These are phyloP conservation scores for Polyporus tsugae DNA, from an alignment of 1,284 basidiomycete genomes.

Conservation along the genomic window DNA sequence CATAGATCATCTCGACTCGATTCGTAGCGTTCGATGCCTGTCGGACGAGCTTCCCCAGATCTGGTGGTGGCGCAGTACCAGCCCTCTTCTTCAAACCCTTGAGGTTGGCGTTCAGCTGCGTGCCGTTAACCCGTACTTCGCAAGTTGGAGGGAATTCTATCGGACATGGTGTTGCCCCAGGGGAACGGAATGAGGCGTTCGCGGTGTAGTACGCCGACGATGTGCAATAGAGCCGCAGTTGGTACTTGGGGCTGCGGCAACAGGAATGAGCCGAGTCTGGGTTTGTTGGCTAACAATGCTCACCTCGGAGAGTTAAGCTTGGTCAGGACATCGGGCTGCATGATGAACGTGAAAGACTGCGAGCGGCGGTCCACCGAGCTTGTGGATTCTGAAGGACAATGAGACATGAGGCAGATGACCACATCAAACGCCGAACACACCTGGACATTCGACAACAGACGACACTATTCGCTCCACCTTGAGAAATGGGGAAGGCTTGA, in stretches of 20 bases:
- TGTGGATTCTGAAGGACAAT: slow-evolving; percentile 68
- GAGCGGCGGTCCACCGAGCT: slow-evolving; percentile 78
- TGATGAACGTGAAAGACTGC: slow-evolving; percentile 65
- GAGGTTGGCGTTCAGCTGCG: slow-evolving; percentile 76
- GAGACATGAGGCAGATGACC: slow-evolving; percentile 14
- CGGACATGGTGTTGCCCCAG: slow-evolving; percentile 62
- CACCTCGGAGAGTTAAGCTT: slow-evolving; percentile 68
- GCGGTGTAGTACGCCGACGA: slow-evolving; percentile 84
- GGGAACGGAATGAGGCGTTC: slow-evolving; percentile 56
- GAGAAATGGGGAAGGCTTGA: slow-evolving; percentile 85
- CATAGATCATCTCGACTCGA: slow-evolving; percentile 88
- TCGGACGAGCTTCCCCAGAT: slow-evolving; percentile 73
- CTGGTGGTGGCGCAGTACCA: slow-evolving; percentile 93
- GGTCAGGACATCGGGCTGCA: slow-evolving; percentile 67
- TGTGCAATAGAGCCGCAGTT: slow-evolving; percentile 92
- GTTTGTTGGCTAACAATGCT: slow-evolving; percentile 22
- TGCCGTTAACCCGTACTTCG: slow-evolving; percentile 87
- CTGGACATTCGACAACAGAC: slow-evolving; percentile 74
- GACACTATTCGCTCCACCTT: slow-evolving; percentile 72
- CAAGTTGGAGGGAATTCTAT: slow-evolving; percentile 94
- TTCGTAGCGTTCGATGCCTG: slow-evolving; percentile 59
- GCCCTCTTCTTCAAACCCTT: slow-evolving; percentile 96
- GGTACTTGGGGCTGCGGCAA: slow-evolving; percentile 66
- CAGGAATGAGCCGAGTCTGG: slow-evolving; percentile 1
- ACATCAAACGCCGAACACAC: slow-evolving; percentile 47